Base-by-base conservation (phyloP, 2,329 filamentous ascomycete species). In the Elsinoe arachidis region DNA sequence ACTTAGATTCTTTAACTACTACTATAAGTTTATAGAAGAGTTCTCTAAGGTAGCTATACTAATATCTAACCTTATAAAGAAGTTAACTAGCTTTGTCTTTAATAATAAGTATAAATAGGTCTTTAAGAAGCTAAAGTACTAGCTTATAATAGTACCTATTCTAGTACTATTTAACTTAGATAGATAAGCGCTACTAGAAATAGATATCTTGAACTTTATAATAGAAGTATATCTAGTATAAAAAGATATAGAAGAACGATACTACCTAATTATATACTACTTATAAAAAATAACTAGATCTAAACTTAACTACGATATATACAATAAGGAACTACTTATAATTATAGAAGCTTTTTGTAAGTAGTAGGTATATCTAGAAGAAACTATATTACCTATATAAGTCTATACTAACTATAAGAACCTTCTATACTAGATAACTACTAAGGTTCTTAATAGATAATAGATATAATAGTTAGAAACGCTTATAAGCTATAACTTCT, bases 1-100 rank as follows among this genome's bases (percentile, higher is more conserved):
- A 17, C 34, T 61, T 38, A 43, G 58, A 6, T 59, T 61, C 33
- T 14, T 44, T 17, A 61, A 61, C 55, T 61, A 58, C 43, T 59
- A 61, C 21, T 33, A 33, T 35, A 53, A 53, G 23, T 21, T 54
- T 23, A 14, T 41, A 33, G 23, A 55, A n/a, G n/a, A n/a, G n/a
- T n/a, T n/a, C n/a, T n/a, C n/a, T n/a, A n/a, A n/a, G n/a, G n/a
- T n/a, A n/a, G 49, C 30, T 9, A 10, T 19, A 53, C 49, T 37
- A n/a, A 26, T 26, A 26, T 26, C 23, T 26, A 26, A 26, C 23
- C 23, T 26, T 26, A 26, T 6, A 6, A 26, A 26, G 6, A 26
- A 26, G 23, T 3, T 3, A 26, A 26, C 23, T 26, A 26, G 23
- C 23, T 26, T 26, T 26, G 6, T 26, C 23, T 26, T 26, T 26